These are phyloP conservation scores for Schwanniomyces pseudopolymorphus DNA, from an alignment of 805 yeast species.

Conservation along the genomic window DNA sequence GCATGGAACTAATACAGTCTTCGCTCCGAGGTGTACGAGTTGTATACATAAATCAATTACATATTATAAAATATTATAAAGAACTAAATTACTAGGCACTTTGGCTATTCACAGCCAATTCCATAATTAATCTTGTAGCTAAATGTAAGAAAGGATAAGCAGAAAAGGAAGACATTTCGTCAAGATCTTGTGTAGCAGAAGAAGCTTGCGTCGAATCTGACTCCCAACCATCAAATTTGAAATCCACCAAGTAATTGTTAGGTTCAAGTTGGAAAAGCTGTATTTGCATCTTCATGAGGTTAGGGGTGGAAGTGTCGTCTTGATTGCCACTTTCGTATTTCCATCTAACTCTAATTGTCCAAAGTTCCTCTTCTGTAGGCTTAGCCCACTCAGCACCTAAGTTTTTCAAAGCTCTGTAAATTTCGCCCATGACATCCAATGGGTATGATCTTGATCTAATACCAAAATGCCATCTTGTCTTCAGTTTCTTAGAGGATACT, in stretches of 20 bases:
- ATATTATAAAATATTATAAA: neutral
- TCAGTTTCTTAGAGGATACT: conserved; percentile 74
- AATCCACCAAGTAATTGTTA: conserved; percentile 92
- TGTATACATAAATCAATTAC: conserved; percentile 2
- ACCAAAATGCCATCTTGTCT: conserved; percentile 98
- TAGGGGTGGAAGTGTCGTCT: conserved; percentile 49
- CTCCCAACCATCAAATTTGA: conserved; percentile 98
- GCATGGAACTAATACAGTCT: neutral
- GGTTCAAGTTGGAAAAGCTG: conserved; percentile 95
- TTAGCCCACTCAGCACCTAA: conserved; percentile 97
- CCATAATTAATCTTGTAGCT: conserved; percentile 92
- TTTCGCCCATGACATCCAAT: conserved; percentile 97
- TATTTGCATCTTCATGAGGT: conserved; percentile 93
- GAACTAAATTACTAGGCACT: conserved; percentile 23
- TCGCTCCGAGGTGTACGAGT: neutral
- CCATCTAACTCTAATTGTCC: conserved; percentile 98
- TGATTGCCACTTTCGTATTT: conserved; percentile 57
- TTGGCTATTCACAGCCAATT: conserved; percentile 91
- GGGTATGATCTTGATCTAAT: conserved; percentile 95
- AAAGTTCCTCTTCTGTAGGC: conserved; percentile 90
- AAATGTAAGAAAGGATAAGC: conserved; percentile 94
- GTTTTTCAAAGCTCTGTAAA: conserved; percentile 88
- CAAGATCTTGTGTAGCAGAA: conserved; percentile 40
- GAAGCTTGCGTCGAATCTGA: conserved; percentile 10
- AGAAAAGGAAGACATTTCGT: conserved; percentile 84